phyloP scores from a whole-genome alignment of 2,329 filamentous ascomycete species.

The Chaetomium sp. region DNA sequence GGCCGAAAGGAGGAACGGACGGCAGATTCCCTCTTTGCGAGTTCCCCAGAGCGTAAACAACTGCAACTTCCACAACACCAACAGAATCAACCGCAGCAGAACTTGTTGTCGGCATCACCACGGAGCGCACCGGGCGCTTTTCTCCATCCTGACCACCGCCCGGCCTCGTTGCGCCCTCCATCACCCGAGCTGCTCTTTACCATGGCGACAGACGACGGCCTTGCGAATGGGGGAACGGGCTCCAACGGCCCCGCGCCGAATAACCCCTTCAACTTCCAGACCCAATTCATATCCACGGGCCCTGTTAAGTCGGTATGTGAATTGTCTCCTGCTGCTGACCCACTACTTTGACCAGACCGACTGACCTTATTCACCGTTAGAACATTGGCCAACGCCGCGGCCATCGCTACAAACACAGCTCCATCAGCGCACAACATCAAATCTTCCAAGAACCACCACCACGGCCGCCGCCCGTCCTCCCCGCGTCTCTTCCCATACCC shows the following conservation, averaged over 20 bases:
- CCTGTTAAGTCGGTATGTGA: constrained; percentile 68
- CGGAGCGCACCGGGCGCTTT: constrained; percentile 20
- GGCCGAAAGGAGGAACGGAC: neutral
- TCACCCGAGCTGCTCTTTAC: constrained; percentile 23
- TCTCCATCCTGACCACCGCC: constrained; percentile 17
- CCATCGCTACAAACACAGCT: constrained; percentile 97
- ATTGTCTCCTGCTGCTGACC: neutral
- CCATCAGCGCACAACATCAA: constrained; percentile 79
- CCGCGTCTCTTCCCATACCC: constrained; percentile 85
- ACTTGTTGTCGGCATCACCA: constrained; percentile 14
- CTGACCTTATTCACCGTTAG: constrained; percentile 36
- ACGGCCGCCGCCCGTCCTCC: constrained; percentile 78
- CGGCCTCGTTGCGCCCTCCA: constrained; percentile 24
- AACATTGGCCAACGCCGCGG: constrained; percentile 87
- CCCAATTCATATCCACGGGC: constrained; percentile 66
- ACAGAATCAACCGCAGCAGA: too few relatives aligned
- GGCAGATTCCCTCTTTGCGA: constrained; percentile 11
- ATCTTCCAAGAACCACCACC: constrained; percentile 91
- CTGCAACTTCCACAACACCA: neutral
- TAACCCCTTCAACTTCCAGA: constrained; percentile 93
- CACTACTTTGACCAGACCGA: neutral
- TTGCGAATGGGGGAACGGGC: constrained; percentile 16
- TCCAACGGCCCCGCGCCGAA: constrained; percentile 28
- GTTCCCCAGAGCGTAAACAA: neutral
- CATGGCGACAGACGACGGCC: constrained; percentile 33